Percentiles rank a stretch among this genome's conserved stretches.
Evolutionary conservation across 2,329 filamentous ascomycete species (phyloP).

Genomic region (Ceratocystis cubensis): DNA sequence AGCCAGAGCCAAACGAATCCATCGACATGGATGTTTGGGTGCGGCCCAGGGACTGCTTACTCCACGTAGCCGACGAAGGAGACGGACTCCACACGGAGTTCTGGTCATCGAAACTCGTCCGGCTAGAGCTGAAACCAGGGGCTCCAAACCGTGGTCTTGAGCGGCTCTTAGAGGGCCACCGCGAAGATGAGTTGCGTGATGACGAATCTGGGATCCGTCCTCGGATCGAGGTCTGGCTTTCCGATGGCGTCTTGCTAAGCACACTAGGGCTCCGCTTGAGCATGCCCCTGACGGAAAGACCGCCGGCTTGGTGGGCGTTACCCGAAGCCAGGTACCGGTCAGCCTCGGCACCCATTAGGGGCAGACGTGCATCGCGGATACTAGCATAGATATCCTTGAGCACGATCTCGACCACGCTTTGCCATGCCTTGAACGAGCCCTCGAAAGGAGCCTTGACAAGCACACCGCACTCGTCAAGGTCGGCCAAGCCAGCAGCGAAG

Average conservation of each 20-base stretch:
- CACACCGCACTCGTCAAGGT: slow-evolving; percentile 51
- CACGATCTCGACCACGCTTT: slow-evolving; percentile 76
- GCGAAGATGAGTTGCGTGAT: slow-evolving; percentile 41
- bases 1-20: slow-evolving; percentile 71
- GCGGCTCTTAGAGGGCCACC: slow-evolving; percentile 77
- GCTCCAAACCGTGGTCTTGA: slow-evolving; percentile 63
- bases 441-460: slow-evolving; percentile 67
- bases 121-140: slow-evolving; percentile 75
- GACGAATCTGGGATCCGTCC: slow-evolving; percentile 54
- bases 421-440: slow-evolving; percentile 69
- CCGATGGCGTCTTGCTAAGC: slow-evolving; percentile 84
- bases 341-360: slow-evolving; percentile 61
- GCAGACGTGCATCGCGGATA: slow-evolving; percentile 75
- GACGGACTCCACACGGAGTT: slow-evolving; percentile 82
- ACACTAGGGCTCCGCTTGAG: slow-evolving; percentile 81
- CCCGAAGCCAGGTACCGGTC: slow-evolving; percentile 29
- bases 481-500: slow-evolving; percentile 10
- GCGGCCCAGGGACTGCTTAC: slow-evolving; percentile 81
- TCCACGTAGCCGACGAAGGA: slow-evolving; percentile 83
- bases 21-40: slow-evolving; percentile 86
- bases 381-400: slow-evolving; percentile 85
- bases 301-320: slow-evolving; percentile 30
- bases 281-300: slow-evolving; percentile 61
- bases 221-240: slow-evolving; percentile 55
- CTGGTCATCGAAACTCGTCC: slow-evolving; percentile 86